Evolutionary conservation across 495 filamentous ascomycete genomes (phyloP).

Genomic region (Tetracladium marchalianum): DNA sequence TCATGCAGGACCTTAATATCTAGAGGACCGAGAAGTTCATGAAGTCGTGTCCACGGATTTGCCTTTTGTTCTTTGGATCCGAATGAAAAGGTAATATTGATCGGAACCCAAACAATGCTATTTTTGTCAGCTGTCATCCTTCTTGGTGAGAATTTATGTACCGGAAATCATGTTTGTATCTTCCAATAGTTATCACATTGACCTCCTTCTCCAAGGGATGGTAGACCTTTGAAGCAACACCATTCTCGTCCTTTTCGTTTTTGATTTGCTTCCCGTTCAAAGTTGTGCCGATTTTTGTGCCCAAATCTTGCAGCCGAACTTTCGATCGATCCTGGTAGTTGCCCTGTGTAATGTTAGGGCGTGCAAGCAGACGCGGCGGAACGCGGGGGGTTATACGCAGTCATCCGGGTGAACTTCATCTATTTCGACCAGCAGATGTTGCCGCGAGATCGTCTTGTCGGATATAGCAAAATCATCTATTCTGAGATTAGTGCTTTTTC

Average conservation of each 20-base stretch:
- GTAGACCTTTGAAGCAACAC: slow-evolving; percentile 26
- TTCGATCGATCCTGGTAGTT: slow-evolving; percentile 51
- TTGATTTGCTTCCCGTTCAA: slow-evolving; percentile 63
- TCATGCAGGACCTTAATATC: slow-evolving; percentile 77
- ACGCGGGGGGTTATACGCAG: slow-evolving; percentile 43
- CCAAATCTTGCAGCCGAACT: slow-evolving; percentile 56
- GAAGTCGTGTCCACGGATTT: slow-evolving; percentile 54
- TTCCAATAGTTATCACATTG: slow-evolving; percentile 59
- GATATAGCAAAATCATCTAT: slow-evolving; percentile 47
- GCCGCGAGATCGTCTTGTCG: slow-evolving; percentile 74
- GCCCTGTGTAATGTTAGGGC: slow-evolving; percentile 28
- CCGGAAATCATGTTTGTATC: slow-evolving; percentile 45
- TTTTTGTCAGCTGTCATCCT: slow-evolving; percentile 2
- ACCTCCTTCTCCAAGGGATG: slow-evolving; percentile 41
- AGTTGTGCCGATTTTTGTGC: slow-evolving; percentile 69
- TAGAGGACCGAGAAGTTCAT: slow-evolving; percentile 59
- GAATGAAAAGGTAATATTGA: slow-evolving; percentile 74
- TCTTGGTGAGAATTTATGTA: slow-evolving; percentile 11
- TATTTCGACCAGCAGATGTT: slow-evolving; percentile 75
- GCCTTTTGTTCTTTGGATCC: slow-evolving; percentile 62
- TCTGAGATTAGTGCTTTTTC: background rate
- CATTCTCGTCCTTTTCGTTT: background rate
- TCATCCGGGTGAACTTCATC: slow-evolving; percentile 53
- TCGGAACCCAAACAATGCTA: slow-evolving; percentile 65
- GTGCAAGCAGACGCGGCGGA: background rate